Evolutionary conservation across 2,329 filamentous ascomycete genomes (phyloP).

Genomic region (Fonsecaea erecta): DNA sequence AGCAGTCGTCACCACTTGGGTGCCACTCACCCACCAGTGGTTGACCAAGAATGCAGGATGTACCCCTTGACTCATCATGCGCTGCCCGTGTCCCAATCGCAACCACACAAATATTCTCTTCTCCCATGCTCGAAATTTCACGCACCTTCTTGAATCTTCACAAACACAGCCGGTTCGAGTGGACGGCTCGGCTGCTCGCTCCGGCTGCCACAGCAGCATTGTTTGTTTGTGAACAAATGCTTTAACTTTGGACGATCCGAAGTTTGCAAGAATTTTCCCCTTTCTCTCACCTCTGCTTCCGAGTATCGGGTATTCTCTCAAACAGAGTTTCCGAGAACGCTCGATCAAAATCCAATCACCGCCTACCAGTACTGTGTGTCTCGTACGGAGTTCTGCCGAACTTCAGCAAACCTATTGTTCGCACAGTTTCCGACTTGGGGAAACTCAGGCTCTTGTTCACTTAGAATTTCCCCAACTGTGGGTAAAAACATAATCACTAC

Average conservation of each 20-base stretch:
- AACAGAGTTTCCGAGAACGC: not conserved
- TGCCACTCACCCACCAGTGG: not conserved
- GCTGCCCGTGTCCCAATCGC: not conserved
- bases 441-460: not conserved
- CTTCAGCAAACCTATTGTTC: not conserved
- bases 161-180: not conserved
- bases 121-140: not conserved
- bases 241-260: not conserved
- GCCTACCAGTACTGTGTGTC: not conserved
- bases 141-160: too few relatives aligned
- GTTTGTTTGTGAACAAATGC: not conserved
- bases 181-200: not conserved
- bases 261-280: not conserved
- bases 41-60: too few relatives aligned
- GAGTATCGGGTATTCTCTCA: not conserved
- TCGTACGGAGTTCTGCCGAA: slow-evolving; percentile 4
- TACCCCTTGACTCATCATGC: not conserved
- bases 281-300: not conserved
- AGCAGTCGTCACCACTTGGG: not conserved
- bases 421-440: not conserved
- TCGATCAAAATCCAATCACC: not conserved
- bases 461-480: not conserved
- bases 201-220: not conserved
- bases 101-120: not conserved
- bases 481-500: not conserved